These are phyloP conservation scores for Corymbia calophylla DNA, from an alignment of 441 rosid species.

Conservation along the genomic window DNA sequence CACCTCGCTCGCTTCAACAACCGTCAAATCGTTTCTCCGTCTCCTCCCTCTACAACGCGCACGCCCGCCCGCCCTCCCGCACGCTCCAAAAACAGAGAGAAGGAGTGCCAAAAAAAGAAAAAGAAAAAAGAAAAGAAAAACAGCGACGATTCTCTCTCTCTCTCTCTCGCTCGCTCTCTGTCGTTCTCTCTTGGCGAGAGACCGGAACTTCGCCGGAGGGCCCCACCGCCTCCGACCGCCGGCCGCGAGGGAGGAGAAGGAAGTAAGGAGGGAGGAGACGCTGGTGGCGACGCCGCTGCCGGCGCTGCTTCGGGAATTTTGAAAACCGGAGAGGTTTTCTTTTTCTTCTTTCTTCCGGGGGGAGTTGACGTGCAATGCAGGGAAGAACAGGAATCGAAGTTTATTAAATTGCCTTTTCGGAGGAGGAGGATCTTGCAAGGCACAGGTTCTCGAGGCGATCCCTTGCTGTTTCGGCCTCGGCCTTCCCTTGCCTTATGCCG, in stretches of 20 bases:
- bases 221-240: not conserved
- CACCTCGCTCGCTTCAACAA: not conserved
- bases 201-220: not conserved
- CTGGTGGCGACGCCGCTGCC: not conserved
- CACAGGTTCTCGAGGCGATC: constrained; percentile 38
- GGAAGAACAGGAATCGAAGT: constrained; percentile 35
- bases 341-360: no score
- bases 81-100: not conserved
- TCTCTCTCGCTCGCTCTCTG: not conserved
- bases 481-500: constrained; percentile 51
- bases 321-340: not conserved
- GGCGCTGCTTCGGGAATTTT: not conserved
- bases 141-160: not conserved
- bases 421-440: constrained; percentile 37
- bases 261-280: not conserved
- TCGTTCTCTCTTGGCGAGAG: not conserved
- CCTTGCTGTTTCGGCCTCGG: constrained; percentile 28
- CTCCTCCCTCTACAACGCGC: not conserved
- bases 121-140: not conserved
- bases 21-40: not conserved
- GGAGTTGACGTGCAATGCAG: constrained; percentile 63
- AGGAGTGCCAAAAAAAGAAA: not conserved
- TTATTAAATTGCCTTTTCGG: not conserved
- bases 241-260: not conserved
- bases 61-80: not conserved